A percentile compares a stretch with the other conserved stretches of the same genome.
Conservation (phyloP, 176 grass and related monocot genomes). For the Musa troglodytarum region DNA sequence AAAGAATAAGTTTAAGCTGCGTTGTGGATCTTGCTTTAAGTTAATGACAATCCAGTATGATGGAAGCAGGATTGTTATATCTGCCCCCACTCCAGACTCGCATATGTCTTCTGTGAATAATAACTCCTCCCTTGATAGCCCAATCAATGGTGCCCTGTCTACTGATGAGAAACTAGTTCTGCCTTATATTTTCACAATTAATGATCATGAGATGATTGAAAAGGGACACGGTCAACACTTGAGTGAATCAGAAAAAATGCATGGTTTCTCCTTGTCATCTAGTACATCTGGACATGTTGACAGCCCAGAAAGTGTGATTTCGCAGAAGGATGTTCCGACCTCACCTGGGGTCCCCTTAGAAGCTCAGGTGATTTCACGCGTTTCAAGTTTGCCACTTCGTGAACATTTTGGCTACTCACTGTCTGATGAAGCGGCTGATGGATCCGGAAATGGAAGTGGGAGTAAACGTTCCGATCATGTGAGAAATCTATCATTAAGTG, state of each 20-base stretch:
- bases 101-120: slow-evolving; percentile 33
- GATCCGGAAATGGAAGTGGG: slow-evolving; percentile 59
- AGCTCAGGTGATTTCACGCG: slow-evolving; percentile 36
- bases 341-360: slow-evolving; percentile 33
- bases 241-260: slow-evolving; percentile 43
- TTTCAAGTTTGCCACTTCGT: slow-evolving; percentile 47
- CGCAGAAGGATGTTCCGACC: slow-evolving; percentile 32
- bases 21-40: slow-evolving; percentile 84
- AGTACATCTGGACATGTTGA: slow-evolving; percentile 53
- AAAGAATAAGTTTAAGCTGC: slow-evolving; percentile 61
- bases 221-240: slow-evolving; percentile 45
- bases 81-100: slow-evolving; percentile 20
- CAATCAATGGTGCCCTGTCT: slow-evolving; percentile 7
- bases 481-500: slow-evolving; percentile 50
- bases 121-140: slow-evolving; percentile 37
- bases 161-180: slow-evolving; percentile 46
- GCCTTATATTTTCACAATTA: slow-evolving; percentile 59
- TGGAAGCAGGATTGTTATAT: slow-evolving; percentile 54
- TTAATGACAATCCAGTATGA: slow-evolving; percentile 60
- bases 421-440: slow-evolving; percentile 29
- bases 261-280: slow-evolving; percentile 41
- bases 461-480: slow-evolving; percentile 69
- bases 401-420: slow-evolving; percentile 44
- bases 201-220: slow-evolving; percentile 40
- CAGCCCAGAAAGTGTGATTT: slow-evolving; percentile 41